A percentile compares a stretch with the other conserved stretches of the same genome.
These are phyloP conservation scores for Trametes villosa DNA, from an alignment of 768 basidiomycete species.

Conservation along the genomic window DNA sequence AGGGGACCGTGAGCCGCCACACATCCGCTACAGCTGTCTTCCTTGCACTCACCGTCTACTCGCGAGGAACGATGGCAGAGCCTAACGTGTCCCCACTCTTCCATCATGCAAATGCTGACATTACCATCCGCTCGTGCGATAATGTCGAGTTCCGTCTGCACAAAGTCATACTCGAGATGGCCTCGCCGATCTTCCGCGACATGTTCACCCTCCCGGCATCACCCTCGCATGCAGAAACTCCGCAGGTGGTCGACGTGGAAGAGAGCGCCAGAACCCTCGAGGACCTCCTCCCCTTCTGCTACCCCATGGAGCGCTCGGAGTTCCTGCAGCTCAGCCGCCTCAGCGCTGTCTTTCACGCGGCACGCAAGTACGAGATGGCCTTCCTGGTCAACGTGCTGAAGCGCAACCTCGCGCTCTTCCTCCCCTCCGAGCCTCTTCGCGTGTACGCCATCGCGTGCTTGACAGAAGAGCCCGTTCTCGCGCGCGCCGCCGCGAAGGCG, in stretches of 20 bases:
- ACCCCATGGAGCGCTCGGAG: conserved; percentile 11
- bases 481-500: neutral
- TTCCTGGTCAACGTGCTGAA: neutral
- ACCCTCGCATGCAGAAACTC: neutral
- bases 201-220: conserved; percentile 23
- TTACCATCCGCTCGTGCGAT: conserved; percentile 48
- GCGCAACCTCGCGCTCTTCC: neutral
- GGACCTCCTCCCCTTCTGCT: conserved; percentile 16
- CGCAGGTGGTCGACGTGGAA: conserved; percentile 1
- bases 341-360: conserved; percentile 3
- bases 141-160: conserved; percentile 49
- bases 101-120: conserved; percentile 45
- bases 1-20: no score
- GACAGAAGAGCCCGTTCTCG: neutral
- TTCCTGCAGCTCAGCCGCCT: neutral
- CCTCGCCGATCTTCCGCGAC: conserved; percentile 40
- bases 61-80: neutral
- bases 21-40: no score
- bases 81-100: conserved; percentile 21
- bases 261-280: conserved; percentile 16
- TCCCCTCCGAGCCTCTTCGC: conserved; percentile 10
- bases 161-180: conserved; percentile 45
- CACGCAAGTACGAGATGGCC: conserved; percentile 31
- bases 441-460: conserved; percentile 21
- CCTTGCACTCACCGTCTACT: no score